Conservation (phyloP, 164 flowering plant species). For the Magnolia sinica region DNA sequence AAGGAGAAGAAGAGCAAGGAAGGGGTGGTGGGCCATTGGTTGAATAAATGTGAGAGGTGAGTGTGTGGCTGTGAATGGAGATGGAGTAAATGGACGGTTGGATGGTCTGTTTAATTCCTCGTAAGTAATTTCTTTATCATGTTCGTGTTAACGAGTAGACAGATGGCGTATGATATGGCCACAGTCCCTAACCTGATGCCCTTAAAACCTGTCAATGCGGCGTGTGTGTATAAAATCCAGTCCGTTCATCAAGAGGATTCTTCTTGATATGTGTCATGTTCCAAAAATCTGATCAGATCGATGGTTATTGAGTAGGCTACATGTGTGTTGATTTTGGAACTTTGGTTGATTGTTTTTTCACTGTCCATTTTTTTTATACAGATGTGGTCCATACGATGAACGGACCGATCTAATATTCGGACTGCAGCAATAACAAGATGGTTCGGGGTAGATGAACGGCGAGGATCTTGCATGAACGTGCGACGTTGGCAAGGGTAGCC, state of each 20-base stretch:
- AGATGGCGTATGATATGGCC: too few relatives aligned
- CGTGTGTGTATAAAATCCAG: too few relatives aligned
- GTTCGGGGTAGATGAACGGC: neutral
- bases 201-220: too few relatives aligned
- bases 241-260: too few relatives aligned
- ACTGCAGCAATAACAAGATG: neutral
- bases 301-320: too few relatives aligned
- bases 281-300: too few relatives aligned
- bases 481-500: neutral
- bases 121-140: neutral
- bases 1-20: neutral
- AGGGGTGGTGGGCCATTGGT: constrained; percentile 16
- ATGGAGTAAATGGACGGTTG: constrained; percentile 25
- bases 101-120: constrained; percentile 5
- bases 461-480: neutral
- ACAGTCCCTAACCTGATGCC: too few relatives aligned
- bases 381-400: too few relatives aligned
- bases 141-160: neutral
- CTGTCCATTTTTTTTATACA: too few relatives aligned
- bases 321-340: too few relatives aligned
- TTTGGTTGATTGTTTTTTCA: too few relatives aligned
- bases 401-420: neutral
- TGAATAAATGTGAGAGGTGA: constrained; percentile 45
- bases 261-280: too few relatives aligned
- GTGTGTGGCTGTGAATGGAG: constrained; percentile 45